Evolutionary conservation across 805 yeast species (phyloP).

Genomic region (Candida quercuum): DNA sequence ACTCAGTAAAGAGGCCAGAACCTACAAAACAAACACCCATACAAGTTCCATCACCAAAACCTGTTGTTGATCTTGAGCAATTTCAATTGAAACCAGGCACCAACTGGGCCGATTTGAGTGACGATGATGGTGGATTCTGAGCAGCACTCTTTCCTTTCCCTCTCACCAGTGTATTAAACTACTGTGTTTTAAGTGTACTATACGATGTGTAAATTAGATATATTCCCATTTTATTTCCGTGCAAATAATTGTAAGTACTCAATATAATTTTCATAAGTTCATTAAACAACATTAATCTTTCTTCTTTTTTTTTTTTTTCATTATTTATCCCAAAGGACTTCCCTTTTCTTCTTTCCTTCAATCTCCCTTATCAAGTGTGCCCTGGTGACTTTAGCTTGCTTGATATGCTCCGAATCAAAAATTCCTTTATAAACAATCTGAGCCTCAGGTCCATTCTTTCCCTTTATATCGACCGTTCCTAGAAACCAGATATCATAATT

Average conservation of each 20-base stretch:
- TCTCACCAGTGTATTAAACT: too few species aligned
- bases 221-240: too few species aligned
- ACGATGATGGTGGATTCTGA: too few species aligned
- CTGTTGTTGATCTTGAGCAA: background rate
- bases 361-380: slow-evolving; percentile 14
- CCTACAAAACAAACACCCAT: background rate
- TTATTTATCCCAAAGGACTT: slow-evolving; percentile 16
- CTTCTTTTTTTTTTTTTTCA: background rate
- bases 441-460: slow-evolving; percentile 12
- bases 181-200: background rate
- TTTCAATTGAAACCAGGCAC: background rate
- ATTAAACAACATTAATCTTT: too few species aligned
- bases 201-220: too few species aligned
- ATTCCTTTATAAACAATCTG: slow-evolving; percentile 20
- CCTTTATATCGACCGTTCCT: slow-evolving; percentile 15
- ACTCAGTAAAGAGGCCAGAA: background rate
- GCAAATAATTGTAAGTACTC: background rate
- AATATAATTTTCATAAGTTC: background rate
- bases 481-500: slow-evolving; percentile 16
- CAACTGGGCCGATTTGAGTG: slow-evolving; percentile 21
- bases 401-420: slow-evolving; percentile 21
- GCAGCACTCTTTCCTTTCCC: too few species aligned
- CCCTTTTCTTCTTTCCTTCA: slow-evolving; percentile 15
- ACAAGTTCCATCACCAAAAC: background rate
- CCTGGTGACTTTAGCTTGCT: slow-evolving; percentile 18